Percentiles rank a stretch among this genome's conserved stretches.
phyloP scores from a whole-genome alignment of 1,284 basidiomycete species.

The Erythrobasidium hasegawianum region DNA sequence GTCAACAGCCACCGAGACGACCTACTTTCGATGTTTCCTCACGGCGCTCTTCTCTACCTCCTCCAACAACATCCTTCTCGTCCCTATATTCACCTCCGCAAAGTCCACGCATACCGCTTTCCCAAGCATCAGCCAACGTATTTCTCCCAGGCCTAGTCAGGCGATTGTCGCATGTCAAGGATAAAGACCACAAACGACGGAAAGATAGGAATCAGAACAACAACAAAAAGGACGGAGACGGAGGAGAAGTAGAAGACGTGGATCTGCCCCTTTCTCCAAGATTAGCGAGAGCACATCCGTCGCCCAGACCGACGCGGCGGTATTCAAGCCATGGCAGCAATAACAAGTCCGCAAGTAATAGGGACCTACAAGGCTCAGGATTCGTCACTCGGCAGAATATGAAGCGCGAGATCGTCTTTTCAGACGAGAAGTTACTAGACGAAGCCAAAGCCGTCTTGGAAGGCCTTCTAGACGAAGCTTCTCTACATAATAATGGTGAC shows the following conservation, averaged over 20 bases:
- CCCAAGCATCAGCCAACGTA: not conserved
- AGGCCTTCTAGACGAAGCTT: not conserved
- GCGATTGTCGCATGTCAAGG: not conserved
- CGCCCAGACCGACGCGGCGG: not conserved
- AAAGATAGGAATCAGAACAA: not conserved
- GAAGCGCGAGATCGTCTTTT: not conserved
- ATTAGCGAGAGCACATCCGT: not conserved
- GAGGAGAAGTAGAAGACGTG: not conserved
- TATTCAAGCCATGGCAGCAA: not conserved
- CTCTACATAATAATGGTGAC: too few relatives aligned
- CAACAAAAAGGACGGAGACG: not conserved
- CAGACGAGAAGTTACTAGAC: not conserved
- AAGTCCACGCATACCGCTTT: not conserved
- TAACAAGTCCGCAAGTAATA: not conserved
- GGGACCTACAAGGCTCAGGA: not conserved
- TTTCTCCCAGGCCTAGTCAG: not conserved
- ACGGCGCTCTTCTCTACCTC: not conserved
- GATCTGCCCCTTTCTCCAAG: not conserved
- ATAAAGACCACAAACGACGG: not conserved
- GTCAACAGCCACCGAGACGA: not conserved
- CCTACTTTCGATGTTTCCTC: not conserved
- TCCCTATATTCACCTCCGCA: not conserved
- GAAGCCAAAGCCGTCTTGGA: not conserved
- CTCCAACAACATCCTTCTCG: not conserved
- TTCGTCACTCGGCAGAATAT: not conserved